These are phyloP conservation scores for Amylostereum chailletii DNA, from an alignment of 1,284 basidiomycete genomes.

Conservation along the genomic window DNA sequence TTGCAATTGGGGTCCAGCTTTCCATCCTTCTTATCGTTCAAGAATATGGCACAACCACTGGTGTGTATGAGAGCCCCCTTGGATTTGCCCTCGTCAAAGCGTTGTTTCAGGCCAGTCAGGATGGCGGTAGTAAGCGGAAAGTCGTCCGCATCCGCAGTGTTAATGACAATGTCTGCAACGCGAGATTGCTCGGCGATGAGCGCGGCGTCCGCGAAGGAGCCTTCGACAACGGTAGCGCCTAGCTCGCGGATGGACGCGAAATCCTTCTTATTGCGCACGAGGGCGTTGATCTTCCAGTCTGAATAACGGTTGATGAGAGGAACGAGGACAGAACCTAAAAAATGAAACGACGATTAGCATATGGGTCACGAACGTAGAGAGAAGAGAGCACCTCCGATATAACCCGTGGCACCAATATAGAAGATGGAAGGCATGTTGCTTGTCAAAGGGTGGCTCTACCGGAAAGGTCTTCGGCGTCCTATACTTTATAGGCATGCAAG, in stretches of 20 bases:
- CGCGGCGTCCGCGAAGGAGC: neutral
- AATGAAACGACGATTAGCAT: too few relatives aligned
- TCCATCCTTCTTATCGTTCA: too few relatives aligned
- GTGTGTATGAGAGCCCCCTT: conserved; percentile 3
- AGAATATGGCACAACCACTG: conserved; percentile 5
- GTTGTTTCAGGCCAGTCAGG: conserved; percentile 2
- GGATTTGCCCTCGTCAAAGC: neutral
- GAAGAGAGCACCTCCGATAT: neutral
- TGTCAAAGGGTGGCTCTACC: too few relatives aligned
- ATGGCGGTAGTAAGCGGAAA: conserved; percentile 3
- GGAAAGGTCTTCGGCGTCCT: too few relatives aligned
- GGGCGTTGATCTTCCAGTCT: conserved; percentile 1
- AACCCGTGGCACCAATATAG: neutral
- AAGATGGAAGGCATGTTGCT: neutral
- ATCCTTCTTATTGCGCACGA: conserved; percentile 3
- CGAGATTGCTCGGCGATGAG: conserved; percentile 1
- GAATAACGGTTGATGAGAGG: neutral
- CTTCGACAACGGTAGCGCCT: conserved; percentile 1
- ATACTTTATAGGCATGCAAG: too few relatives aligned
- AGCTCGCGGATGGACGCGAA: neutral
- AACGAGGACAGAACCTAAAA: conserved; percentile 5
- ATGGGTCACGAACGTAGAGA: too few relatives aligned
- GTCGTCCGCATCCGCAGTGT: conserved; percentile 4
- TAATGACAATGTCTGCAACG: conserved; percentile 3
- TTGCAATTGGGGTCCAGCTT: conserved; percentile 4